A percentile compares a stretch with the other conserved stretches of the same genome.
Conservation (phyloP, 2,329 filamentous ascomycete species). For the Piedraia hortae region DNA sequence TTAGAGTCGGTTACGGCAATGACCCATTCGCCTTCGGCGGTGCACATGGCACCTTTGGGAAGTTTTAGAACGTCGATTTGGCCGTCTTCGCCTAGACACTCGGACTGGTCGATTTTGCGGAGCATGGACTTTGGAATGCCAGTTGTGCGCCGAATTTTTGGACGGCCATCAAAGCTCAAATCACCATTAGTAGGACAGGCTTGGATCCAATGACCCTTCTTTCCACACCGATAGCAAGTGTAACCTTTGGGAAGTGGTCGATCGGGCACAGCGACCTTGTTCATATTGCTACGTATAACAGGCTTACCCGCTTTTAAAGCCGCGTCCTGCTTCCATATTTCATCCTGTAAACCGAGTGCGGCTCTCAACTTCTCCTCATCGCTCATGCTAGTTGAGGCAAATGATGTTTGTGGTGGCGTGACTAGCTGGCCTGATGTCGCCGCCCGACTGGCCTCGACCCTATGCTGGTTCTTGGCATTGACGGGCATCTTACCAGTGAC, state of each 20-base stretch:
- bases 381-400: slow-evolving; percentile 50
- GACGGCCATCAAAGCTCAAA: slow-evolving; percentile 78
- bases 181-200: slow-evolving; percentile 96
- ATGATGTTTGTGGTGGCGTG: slow-evolving; percentile 13
- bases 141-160: slow-evolving; percentile 82
- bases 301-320: slow-evolving; percentile 65
- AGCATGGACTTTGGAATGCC: slow-evolving; percentile 89
- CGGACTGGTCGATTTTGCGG: slow-evolving; percentile 62
- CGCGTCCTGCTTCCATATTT: slow-evolving; percentile 81
- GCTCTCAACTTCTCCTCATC: slow-evolving; percentile 86
- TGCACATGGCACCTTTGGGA: slow-evolving; percentile 82
- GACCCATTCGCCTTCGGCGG: slow-evolving; percentile 90
- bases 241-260: slow-evolving; percentile 85
- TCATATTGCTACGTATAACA: slow-evolving; percentile 17
- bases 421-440: slow-evolving; percentile 26
- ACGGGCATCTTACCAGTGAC: slow-evolving; percentile 88
- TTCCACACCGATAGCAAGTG: slow-evolving; percentile 82
- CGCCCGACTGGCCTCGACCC: slow-evolving; percentile 34
- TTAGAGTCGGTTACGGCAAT: slow-evolving; percentile 87
- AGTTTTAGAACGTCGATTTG: slow-evolving; percentile 51
- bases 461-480: slow-evolving; percentile 53
- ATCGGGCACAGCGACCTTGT: slow-evolving; percentile 56
- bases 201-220: slow-evolving; percentile 97
- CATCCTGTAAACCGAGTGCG: slow-evolving; percentile 69
- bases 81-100: slow-evolving; percentile 35